Base-by-base conservation (phyloP, 148 eudicot genomes). In the Vaccinium macrocarpon region DNA sequence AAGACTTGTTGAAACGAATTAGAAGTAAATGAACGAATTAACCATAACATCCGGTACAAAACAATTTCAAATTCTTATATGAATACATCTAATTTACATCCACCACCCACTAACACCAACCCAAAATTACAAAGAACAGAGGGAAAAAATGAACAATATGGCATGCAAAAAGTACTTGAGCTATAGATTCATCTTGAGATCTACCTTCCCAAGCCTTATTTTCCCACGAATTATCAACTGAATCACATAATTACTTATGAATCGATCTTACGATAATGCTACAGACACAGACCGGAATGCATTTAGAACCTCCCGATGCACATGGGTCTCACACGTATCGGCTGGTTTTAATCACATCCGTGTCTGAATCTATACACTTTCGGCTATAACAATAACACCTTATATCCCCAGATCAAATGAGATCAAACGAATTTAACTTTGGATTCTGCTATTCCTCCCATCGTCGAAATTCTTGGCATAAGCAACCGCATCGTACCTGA, bases 401-500 rank as follows among this genome's bases (percentile, higher is more conserved):
- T 35, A 35, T 16, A 4, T 21, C 52, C 14, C 29, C 32, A n/a
- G 23, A 32, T 77, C 15, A 6, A 12, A 77, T 61, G 66, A 57
- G 64, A 59, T 59, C 66, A 23, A 59, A 16, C 66, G 35, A 51
- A n/a, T 57, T 51, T 38, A 78, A 32, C 18, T 42, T 55, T 29
- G n/a, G 2, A 16, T 53, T 29, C 6, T 80, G 70, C 21, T 12
- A 4, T 42, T 42, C 29, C 23, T 80, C 9, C 85, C 81, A 42
- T 78, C 79, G 51, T 86, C 88, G 32, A 82, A 77, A 9, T 86
- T 82, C 71, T 66, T 51, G 6, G 79, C 11, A 12, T 62, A 81
- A 77, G 49, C 81, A 81, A 55, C 73, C 19, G 80, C 48, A 52
- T 32, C 46, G 75, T 76, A 50, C 56, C 89, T 90, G 84, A 88